Evolutionary conservation across 768 basidiomycete species (phyloP), one percentile per base, ranked within the genome.

Genomic region (Hebeloma cylindrosporum): DNA sequence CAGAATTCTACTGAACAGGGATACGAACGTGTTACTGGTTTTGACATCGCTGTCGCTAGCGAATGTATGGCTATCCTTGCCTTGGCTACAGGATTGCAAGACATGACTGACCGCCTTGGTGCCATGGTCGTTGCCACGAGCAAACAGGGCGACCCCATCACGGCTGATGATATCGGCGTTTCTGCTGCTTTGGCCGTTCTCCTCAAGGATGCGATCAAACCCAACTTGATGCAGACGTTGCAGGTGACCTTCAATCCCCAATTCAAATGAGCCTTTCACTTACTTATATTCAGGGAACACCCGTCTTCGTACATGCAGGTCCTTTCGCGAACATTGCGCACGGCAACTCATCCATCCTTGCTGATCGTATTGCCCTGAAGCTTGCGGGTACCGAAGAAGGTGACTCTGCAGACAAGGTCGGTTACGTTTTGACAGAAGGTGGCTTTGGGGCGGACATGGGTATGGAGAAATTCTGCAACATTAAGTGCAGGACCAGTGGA

Each of bases 251-350:
- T n/a, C 29, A 27, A 16, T 13, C 14, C 13, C n/a, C 8, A 23
- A 13, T 23, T 22, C 8, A 14, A 23, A 38, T 39, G 4, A 25
- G 28, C 38, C 45, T 18, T 7, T 16, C 20, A 39, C 29, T 45
- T 5, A 36, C 40, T 40, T 38, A 39, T 23, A 9, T 21, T 37
- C 41, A 85, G 83, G 95, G 95, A 32, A 99, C 95, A 1, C 95
- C 95, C 28, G 96, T 99, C 52, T 97, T 99, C 60, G 96, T 99
- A 4, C 95, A 98, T 63, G 95, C 95, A 3, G 95, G 95, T 42
- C 96, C 95, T 20, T 99, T 99, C 64, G 95, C 95, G 53, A 98
- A 99, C 75, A 99, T 99, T 51, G 95, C 95, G 1, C 95, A 98
- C 60, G 92, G 93, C 34, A 99, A 98, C 70, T 97, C 94, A 1